A percentile compares a stretch with the other conserved stretches of the same genome.
phyloP scores from a whole-genome alignment of 2,329 filamentous ascomycete genomes.

The Colletotrichum caudatum region DNA sequence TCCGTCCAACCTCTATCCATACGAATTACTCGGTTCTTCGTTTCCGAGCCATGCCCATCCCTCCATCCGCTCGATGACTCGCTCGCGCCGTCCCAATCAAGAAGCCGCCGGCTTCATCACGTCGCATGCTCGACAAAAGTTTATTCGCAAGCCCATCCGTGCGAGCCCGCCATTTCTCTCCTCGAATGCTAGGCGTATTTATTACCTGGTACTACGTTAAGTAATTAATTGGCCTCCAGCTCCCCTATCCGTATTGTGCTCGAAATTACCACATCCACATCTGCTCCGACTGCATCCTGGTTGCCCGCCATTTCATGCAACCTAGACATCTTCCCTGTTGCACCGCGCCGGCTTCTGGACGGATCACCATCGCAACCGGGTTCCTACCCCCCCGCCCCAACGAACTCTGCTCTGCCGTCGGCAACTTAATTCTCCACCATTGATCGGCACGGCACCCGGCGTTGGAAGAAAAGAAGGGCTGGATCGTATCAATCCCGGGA shows the following conservation, averaged over 20 bases:
- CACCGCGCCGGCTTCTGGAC: conserved; percentile 21
- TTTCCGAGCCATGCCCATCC: conserved; percentile 38
- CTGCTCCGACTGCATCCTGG: conserved; percentile 23
- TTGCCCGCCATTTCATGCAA: conserved; percentile 2
- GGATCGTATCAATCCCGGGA: not conserved
- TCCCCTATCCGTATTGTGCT: not conserved
- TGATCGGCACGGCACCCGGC: conserved; percentile 37
- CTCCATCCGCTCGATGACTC: conserved; percentile 2
- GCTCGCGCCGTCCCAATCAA: conserved; percentile 8
- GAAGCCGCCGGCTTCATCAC: not conserved
- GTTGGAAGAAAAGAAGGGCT: conserved; percentile 4
- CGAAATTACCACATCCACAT: not conserved
- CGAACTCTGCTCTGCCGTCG: conserved; percentile 20
- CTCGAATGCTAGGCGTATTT: too few relatives aligned
- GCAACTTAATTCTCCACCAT: conserved; percentile 12
- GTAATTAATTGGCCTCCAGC: not conserved
- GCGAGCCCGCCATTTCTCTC: conserved; percentile 25
- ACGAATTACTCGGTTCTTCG: conserved; percentile 18
- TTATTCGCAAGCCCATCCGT: conserved; percentile 30
- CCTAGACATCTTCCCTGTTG: conserved; percentile 27
- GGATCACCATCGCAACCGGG: conserved; percentile 29
- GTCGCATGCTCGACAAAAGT: conserved; percentile 20
- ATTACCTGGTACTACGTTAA: too few relatives aligned
- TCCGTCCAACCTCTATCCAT: conserved; percentile 19
- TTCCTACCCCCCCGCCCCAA: not conserved